Conservation (phyloP, 352 stramenopile genomes). For the Phytophthora lateralis region DNA sequence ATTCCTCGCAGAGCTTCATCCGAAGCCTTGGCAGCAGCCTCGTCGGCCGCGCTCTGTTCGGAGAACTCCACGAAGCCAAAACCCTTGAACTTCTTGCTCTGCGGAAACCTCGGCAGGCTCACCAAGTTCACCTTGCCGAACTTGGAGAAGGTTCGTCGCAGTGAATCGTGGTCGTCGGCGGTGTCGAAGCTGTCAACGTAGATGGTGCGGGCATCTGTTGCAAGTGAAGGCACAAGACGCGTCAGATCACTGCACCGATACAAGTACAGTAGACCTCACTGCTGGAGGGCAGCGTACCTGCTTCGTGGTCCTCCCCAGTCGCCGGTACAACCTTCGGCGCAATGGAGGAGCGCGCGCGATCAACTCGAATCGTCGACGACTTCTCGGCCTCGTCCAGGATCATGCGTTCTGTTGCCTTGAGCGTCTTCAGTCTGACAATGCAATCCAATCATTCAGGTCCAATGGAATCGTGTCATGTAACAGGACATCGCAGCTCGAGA, state of each 20-base stretch:
- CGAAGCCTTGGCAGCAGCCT: conserved; percentile 25
- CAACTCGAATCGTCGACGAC: conserved; percentile 53
- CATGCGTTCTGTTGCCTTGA: conserved; percentile 63
- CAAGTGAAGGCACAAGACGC: not conserved
- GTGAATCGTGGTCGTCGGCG: conserved; percentile 70
- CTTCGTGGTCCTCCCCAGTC: conserved; percentile 32
- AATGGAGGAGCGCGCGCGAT: conserved; percentile 46
- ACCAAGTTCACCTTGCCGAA: conserved; percentile 83
- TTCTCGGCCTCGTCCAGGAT: conserved; percentile 64
- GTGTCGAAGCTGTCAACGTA: conserved; percentile 77
- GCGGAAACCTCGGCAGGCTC: conserved; percentile 71
- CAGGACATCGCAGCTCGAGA: not conserved
- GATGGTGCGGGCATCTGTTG: conserved; percentile 54
- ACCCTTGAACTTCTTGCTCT: conserved; percentile 77
- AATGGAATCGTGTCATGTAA: not conserved
- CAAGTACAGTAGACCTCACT: not conserved
- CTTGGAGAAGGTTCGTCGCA: conserved; percentile 55
- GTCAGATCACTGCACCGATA: not conserved
- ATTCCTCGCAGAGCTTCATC: conserved; percentile 43
- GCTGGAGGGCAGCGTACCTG: conserved; percentile 9
- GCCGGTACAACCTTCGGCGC: conserved; percentile 44
- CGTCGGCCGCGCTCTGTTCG: conserved; percentile 31
- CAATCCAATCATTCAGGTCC: not conserved
- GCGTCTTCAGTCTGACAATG: conserved; percentile 43
- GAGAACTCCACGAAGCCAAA: conserved; percentile 88